Evolutionary conservation across 2,329 filamentous ascomycete species (phyloP).

Genomic region (Phaeophleospora eucalypticola): DNA sequence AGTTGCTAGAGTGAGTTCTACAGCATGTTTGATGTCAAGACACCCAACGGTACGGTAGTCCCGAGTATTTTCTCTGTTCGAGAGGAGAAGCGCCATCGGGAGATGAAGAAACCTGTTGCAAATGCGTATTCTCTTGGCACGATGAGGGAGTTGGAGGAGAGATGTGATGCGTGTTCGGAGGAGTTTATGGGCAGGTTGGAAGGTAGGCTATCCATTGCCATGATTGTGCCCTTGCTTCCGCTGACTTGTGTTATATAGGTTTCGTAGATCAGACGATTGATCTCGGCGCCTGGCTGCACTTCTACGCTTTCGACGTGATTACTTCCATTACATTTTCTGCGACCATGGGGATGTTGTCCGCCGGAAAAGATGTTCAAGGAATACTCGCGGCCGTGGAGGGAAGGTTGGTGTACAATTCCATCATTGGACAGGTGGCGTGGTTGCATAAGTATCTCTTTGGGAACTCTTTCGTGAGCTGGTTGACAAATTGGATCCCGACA

Average conservation of each 20-base stretch:
- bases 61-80: conserved; percentile 38
- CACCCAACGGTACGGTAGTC: conserved; percentile 12
- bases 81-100: conserved; percentile 41
- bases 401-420: conserved; percentile 20
- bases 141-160: conserved; percentile 23
- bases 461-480: conserved; percentile 14
- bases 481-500: conserved; percentile 25
- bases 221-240: too few species aligned
- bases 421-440: background rate
- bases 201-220: too few species aligned
- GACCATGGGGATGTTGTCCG: conserved; percentile 20
- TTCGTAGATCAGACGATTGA: conserved; percentile 16
- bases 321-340: conserved; percentile 23
- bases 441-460: conserved; percentile 1
- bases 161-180: conserved; percentile 24
- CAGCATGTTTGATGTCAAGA: conserved; percentile 20
- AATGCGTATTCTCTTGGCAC: conserved; percentile 22
- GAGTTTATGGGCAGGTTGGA: conserved; percentile 20
- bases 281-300: conserved; percentile 23
- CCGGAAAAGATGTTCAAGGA: conserved; percentile 17
- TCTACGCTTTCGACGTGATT: conserved; percentile 24
- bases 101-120: conserved; percentile 31
- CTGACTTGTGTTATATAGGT: too few species aligned
- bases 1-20: conserved; percentile 11
- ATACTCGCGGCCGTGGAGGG: conserved; percentile 18